phyloP scores from a whole-genome alignment of 805 yeast genomes.

The Lipomyces kockii region DNA sequence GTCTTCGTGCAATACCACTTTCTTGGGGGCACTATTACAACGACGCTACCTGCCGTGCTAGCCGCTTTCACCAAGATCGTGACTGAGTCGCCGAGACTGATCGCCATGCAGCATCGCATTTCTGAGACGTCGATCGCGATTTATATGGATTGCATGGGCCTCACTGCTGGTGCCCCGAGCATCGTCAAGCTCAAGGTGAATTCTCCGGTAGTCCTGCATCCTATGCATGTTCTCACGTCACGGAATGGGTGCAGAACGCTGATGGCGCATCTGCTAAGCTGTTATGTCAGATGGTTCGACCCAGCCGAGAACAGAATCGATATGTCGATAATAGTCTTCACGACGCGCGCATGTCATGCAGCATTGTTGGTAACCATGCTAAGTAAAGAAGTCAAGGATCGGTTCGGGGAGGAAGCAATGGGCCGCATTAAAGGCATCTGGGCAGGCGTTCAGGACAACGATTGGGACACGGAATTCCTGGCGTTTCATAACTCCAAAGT shows the following conservation, averaged over 20 bases:
- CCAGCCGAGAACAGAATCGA: neutral
- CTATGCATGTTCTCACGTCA: conserved; percentile 4
- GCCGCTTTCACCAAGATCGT: neutral
- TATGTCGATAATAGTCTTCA: conserved; percentile 11
- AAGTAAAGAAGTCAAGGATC: neutral
- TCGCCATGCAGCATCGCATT: conserved; percentile 14
- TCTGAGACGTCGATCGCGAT: conserved; percentile 8
- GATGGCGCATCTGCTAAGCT: conserved; percentile 1
- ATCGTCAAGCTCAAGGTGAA: conserved; percentile 2
- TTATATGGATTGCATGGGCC: conserved; percentile 7
- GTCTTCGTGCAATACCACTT: conserved; percentile 15
- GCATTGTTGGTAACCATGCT: neutral
- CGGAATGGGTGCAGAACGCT: neutral
- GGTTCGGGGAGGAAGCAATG: neutral
- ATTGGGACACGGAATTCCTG: conserved; percentile 1
- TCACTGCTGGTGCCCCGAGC: neutral
- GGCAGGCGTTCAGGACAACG: neutral
- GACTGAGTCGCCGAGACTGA: neutral
- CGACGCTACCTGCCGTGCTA: neutral
- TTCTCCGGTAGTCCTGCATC: conserved; percentile 9
- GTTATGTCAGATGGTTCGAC: conserved; percentile 1
- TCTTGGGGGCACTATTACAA: conserved; percentile 5
- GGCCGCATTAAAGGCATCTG: conserved; percentile 1
- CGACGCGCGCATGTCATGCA: neutral
- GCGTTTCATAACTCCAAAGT: conserved; percentile 6